phyloP scores from a whole-genome alignment of 2,329 filamentous ascomycete genomes.

The Harringtonia lauricola region DNA sequence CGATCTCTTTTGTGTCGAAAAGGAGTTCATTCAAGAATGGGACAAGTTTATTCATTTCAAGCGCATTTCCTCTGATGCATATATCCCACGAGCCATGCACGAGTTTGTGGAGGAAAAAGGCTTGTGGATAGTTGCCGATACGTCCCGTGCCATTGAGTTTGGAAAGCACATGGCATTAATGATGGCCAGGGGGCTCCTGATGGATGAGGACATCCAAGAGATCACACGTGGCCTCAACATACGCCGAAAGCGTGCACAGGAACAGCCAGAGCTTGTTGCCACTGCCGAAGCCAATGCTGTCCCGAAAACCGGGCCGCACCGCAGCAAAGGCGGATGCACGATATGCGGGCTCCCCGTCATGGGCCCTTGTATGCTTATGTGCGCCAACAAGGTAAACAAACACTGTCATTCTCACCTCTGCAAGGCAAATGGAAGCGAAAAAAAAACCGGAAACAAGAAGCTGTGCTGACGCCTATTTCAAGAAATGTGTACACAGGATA shows the following conservation, averaged over 20 bases:
- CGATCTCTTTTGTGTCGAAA: slow-evolving; percentile 41
- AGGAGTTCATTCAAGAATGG: slow-evolving; percentile 49
- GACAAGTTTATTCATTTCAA: slow-evolving; percentile 41
- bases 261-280: slow-evolving; percentile 6
- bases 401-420: too few species aligned
- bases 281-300: neutral
- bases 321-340: slow-evolving; percentile 32
- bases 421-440: too few species aligned
- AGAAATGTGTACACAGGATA: slow-evolving; percentile 32
- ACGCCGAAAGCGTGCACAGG: slow-evolving; percentile 18
- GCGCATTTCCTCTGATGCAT: slow-evolving; percentile 38
- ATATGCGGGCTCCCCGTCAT: slow-evolving; percentile 37
- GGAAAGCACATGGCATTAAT: slow-evolving; percentile 42
- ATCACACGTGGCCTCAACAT: slow-evolving; percentile 23
- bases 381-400: slow-evolving; percentile 38
- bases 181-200: slow-evolving; percentile 34
- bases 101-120: slow-evolving; percentile 39
- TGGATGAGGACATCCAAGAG: slow-evolving; percentile 29
- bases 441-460: neutral
- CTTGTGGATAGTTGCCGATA: slow-evolving; percentile 37
- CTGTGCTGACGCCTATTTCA: too few species aligned
- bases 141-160: slow-evolving; percentile 40
- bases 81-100: slow-evolving; percentile 39
- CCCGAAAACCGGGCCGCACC: slow-evolving; percentile 18
- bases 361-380: slow-evolving; percentile 36